These are phyloP conservation scores for Ophiostoma ips DNA, from an alignment of 2,329 filamentous ascomycete genomes.

Conservation along the genomic window DNA sequence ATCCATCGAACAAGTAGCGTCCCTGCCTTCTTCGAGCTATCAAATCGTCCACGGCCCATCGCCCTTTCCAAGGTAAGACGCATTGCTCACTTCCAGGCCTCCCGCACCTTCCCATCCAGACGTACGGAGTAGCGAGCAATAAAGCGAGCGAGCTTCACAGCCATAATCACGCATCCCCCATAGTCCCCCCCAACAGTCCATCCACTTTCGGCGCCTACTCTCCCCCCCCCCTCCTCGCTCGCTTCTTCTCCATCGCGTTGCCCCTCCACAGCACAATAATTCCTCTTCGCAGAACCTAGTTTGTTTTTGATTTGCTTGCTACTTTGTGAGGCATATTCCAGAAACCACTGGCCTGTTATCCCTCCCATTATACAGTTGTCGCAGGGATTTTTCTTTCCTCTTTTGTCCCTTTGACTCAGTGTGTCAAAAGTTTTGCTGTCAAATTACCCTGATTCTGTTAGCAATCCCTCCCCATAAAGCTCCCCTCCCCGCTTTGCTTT, in stretches of 20 bases:
- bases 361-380: conserved; percentile 2
- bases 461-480: conserved; percentile 3
- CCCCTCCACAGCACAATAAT: conserved; percentile 11
- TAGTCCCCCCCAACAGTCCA: not conserved
- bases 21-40: not conserved
- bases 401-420: not conserved
- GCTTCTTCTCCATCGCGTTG: conserved; percentile 6
- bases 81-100: not conserved
- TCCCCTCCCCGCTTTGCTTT: not conserved
- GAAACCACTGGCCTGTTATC: too few relatives aligned
- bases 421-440: not conserved
- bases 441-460: conserved; percentile 3
- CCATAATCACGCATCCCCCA: conserved; percentile 8
- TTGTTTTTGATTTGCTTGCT: not conserved
- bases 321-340: conserved; percentile 11
- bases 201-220: not conserved
- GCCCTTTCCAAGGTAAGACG: not conserved
- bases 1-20: not conserved
- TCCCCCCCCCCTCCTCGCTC: not conserved
- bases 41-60: not conserved
- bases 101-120: not conserved
- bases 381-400: not conserved
- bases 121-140: conserved; percentile 7
- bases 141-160: conserved; percentile 6
- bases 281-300: conserved; percentile 4